Base-by-base conservation (phyloP, 1,139 yeast genomes). In the Suhomyces panamericanus region DNA sequence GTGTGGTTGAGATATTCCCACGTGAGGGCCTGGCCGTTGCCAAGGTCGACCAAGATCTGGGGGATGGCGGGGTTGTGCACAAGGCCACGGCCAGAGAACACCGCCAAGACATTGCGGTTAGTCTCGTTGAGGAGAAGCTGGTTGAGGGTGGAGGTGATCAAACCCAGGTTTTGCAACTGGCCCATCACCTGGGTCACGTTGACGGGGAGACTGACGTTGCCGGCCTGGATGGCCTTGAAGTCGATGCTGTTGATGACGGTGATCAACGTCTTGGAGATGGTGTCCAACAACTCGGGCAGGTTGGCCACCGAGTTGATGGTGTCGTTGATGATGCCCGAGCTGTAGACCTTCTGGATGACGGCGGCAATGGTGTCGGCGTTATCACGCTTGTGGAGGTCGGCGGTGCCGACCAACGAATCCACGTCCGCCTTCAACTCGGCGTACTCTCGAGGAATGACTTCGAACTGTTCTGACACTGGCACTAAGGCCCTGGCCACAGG, bases 301-400 rank as follows among this genome's bases (percentile, higher is more conserved):
- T 45, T 52, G 0, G 77, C 72, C 4, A 71, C 57, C 37, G 59
- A 66, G 38, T 63, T 60, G 36, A 73, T 50, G 7, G 67, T 53
- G 24, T 61, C 60, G 16, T 58, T 52, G 16, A 73, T 50, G 11
- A 72, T 46, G 1, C 69, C 70, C 1, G 75, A 67, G 17, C 51
- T 40, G 43, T 59, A 63, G 3, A 67, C 49, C 11, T 61, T 55
- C 26, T 51, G 52, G 6, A 57, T 50, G 36, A 51, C 24, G 16
- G 41, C 39, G 22, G 38, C 48, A 13, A 51, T 16, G 11, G 47
- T 35, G 29, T 42, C 27, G 4, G 37, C 43, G 36, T 49, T 54
- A 43, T 56, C 69, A 49, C 64, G 56, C 47, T 53, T 56, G 28
- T 13, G 2, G 31, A 41, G 16, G 17, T 14, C 12, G 4, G 20